Base-by-base conservation (phyloP, 768 basidiomycete genomes). In the Pleurotus pulmonarius region DNA sequence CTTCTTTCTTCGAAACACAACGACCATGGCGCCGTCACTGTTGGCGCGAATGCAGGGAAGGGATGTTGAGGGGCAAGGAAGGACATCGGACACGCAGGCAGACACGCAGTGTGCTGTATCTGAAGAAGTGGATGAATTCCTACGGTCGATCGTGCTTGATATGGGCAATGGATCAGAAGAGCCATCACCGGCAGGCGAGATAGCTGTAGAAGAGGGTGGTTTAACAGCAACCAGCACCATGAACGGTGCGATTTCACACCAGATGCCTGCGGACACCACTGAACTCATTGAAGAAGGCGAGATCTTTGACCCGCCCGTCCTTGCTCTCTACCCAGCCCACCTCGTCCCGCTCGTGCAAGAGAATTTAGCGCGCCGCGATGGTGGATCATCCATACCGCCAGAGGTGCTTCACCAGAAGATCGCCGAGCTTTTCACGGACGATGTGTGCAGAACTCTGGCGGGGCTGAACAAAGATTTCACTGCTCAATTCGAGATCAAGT, bases 301-400 rank as follows among this genome's bases (percentile, higher is more conserved):
- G 26, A 49, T 49, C 1, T 11, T 15, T 12, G 48, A 49, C 22
- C 48, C 48, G 20, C 25, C 48, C 9, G 15, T 49, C 12, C 48
- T 12, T 15, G 48, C 15, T 16, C 48, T 15, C 25, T 49, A 49
- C 25, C 48, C 25, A n/a, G 11, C 13, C 16, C 5, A 39, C 39
- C 37, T 53, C 34, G 15, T 39, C 4, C 25, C 51, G 18, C 18
- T 53, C 13, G 39, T 53, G 4, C 37, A 24, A 13, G 41, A 15
- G 51, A 53, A 53, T n/a, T 41, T 53, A 37, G 9, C 34, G 9
- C 51, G 37, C 41, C 51, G 51, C 51, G 6, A 39, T n/a, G 39
- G 24, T 3, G 51, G 41, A 41, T n/a, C 16, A 9, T 4, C 34
- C n/a, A 18, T 24, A 29, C 15, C 20, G n/a, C 16, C 26, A 12